Base-by-base conservation (phyloP, 257 asterid genomes). In the Forsythia viridissima region DNA sequence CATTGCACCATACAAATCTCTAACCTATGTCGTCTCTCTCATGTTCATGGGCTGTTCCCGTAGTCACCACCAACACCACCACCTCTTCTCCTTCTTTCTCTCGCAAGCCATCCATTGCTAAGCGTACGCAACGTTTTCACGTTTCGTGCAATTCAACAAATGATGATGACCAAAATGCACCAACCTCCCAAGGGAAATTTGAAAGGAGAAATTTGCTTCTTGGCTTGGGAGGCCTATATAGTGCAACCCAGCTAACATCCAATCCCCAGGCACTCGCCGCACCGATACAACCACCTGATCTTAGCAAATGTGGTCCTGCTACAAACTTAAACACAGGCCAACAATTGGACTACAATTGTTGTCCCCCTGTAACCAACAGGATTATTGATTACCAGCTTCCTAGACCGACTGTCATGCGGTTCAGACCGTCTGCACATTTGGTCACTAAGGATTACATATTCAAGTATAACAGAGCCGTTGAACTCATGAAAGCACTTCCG, bases 201-300 rank as follows among this genome's bases (percentile, higher is more conserved):
- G 88, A 85, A 51, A 41, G 89, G 80, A 77, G 89, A 74, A 82
- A 85, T 79, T 65, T 82, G 80, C 88, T 86, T 9, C 80, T 86
- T 4, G 83, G 86, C 3, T 13, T 86, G 20, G 86, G 90, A 39
- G 88, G 90, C 43, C 79, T 86, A 39, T 86, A 86, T 72, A 85
- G 88, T 48, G 80, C 86, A 0, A 36, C 84, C 3, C 78, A 4
- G 74, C 84, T 86, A 2, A 9, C 72, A 20, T 61, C 89, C 30
- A n/a, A 82, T 3, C 75, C 74, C 1, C 71, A 41, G 2, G 77
- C 83, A 11, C n/a, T 77, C 0, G 90, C 90, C 0, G 39, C 36
- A 0, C 88, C 90, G 0, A 51, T 84, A 2, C 12, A 52, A 0
- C 36, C 85, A 0, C 88, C 88, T 8, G 68, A 67, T 39, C 30